Conservation (phyloP, 192 early-diverging fungal species). For the Radiomyces spectabilis region DNA sequence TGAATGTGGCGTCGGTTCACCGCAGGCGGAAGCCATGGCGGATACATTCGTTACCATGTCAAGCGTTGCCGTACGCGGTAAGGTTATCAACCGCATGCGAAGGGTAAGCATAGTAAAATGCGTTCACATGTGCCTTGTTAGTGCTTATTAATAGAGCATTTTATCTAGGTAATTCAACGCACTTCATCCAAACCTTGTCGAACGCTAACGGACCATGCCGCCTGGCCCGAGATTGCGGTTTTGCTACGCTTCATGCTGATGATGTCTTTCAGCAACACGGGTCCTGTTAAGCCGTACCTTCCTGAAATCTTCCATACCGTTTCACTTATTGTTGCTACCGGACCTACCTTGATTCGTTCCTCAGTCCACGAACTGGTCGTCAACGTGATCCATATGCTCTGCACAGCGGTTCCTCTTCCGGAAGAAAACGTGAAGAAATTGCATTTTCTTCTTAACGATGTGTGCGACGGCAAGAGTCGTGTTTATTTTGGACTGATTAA, state of each 20-base stretch:
- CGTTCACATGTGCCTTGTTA: too few relatives aligned
- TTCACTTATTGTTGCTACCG: conserved; percentile 73
- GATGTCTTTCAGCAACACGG: conserved; percentile 74
- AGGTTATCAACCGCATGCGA: conserved; percentile 71
- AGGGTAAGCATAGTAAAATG: conserved; percentile 53
- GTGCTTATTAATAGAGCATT: too few relatives aligned
- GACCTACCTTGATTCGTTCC: conserved; percentile 69
- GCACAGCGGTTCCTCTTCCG: conserved; percentile 42
- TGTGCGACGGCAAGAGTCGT: conserved; percentile 71
- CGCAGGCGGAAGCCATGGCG: conserved; percentile 73
- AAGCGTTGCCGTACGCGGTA: conserved; percentile 65
- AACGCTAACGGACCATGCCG: conserved; percentile 65
- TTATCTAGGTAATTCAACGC: conserved; percentile 10
- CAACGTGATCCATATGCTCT: conserved; percentile 79
- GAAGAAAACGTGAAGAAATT: conserved; percentile 43
- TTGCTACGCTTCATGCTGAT: conserved; percentile 79
- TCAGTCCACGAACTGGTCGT: conserved; percentile 87
- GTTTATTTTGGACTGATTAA: conserved; percentile 67
- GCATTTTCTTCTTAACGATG: conserved; percentile 54
- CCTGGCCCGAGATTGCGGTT: conserved; percentile 86
- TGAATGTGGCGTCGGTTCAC: conserved; percentile 66
- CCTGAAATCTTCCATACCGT: conserved; percentile 82
- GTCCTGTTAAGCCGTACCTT: conserved; percentile 58
- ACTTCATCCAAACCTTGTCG: conserved; percentile 62
- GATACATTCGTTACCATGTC: conserved; percentile 82